phyloP scores from a whole-genome alignment of 2,329 filamentous ascomycete genomes.

The Clathrospora elynae region DNA sequence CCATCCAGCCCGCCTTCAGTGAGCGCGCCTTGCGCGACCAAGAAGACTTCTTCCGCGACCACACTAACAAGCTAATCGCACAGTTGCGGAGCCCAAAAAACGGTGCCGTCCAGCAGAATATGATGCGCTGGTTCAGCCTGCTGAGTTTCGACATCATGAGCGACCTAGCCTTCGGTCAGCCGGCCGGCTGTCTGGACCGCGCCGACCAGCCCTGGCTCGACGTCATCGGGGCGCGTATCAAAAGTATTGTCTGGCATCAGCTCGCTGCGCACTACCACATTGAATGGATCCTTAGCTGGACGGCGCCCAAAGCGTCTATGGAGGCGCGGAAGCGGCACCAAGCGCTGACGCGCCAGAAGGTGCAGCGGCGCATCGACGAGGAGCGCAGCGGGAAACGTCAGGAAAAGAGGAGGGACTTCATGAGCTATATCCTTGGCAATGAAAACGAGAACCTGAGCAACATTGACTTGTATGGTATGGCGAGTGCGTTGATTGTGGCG shows the following conservation, averaged over 20 bases:
- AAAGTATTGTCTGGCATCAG: constrained; percentile 6
- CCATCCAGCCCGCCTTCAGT: constrained; percentile 4
- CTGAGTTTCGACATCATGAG: constrained; percentile 8
- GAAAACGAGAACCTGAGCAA: constrained; percentile 4
- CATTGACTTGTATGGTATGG: constrained; percentile 3
- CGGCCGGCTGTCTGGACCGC: constrained; percentile 5
- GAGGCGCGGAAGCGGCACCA: constrained; percentile 8
- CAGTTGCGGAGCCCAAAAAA: constrained; percentile 3
- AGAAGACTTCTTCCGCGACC: constrained; percentile 6
- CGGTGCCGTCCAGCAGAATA: constrained; percentile 2
- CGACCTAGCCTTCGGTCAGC: constrained; percentile 5
- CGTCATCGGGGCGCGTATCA: constrained; percentile 3
- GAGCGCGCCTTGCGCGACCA: constrained; percentile 6
- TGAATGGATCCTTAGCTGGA: constrained; percentile 3
- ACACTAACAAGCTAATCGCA: not conserved
- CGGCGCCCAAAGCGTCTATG: constrained; percentile 5
- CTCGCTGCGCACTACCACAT: constrained; percentile 5
- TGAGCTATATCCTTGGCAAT: constrained; percentile 7
- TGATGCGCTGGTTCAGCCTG: constrained; percentile 3
- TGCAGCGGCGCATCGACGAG: constrained; percentile 5
- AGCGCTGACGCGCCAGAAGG: constrained; percentile 1
- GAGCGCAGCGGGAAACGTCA: not conserved
- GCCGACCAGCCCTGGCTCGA: constrained; percentile 5
- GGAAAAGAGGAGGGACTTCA: constrained; percentile 3
- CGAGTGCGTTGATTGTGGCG: constrained; percentile 8